phyloP scores from a whole-genome alignment of 768 basidiomycete species.

The Cubamyces lactineus region DNA sequence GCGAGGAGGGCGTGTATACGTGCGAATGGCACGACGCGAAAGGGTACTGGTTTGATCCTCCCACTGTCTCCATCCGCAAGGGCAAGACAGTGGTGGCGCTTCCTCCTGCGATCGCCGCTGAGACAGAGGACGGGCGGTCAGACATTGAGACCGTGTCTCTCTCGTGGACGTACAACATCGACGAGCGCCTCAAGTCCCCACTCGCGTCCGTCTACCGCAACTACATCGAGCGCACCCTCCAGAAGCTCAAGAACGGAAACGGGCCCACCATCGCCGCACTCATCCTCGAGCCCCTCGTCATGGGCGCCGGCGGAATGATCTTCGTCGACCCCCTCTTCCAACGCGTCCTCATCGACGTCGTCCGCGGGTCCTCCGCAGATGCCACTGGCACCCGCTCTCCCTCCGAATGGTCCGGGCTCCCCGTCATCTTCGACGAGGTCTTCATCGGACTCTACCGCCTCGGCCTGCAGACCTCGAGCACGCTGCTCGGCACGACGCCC shows the following conservation, averaged over 20 bases:
- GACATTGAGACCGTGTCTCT: slow-evolving; percentile 49
- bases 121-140: slow-evolving; percentile 24
- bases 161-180: slow-evolving; percentile 70
- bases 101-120: slow-evolving; percentile 49
- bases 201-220: slow-evolving; percentile 66
- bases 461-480: slow-evolving; percentile 64
- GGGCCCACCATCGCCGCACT: slow-evolving; percentile 64
- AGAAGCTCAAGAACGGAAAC: slow-evolving; percentile 45
- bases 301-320: slow-evolving; percentile 97
- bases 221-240: slow-evolving; percentile 59
- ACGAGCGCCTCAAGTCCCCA: slow-evolving; percentile 55
- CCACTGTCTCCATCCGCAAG: slow-evolving; percentile 69
- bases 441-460: slow-evolving; percentile 92
- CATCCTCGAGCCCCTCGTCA: slow-evolving; percentile 87
- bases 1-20: slow-evolving; percentile 86
- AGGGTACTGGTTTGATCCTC: slow-evolving; percentile 93
- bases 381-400: slow-evolving; percentile 33
- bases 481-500: slow-evolving; percentile 72
- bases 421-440: slow-evolving; percentile 95
- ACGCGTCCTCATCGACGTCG: slow-evolving; percentile 79
- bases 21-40: slow-evolving; percentile 96
- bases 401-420: slow-evolving; percentile 65
- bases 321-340: slow-evolving; percentile 98
- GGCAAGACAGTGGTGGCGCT: slow-evolving; percentile 59
- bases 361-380: slow-evolving; percentile 50